Base-by-base conservation (phyloP, 805 yeast genomes). In the Candida michaelii region DNA sequence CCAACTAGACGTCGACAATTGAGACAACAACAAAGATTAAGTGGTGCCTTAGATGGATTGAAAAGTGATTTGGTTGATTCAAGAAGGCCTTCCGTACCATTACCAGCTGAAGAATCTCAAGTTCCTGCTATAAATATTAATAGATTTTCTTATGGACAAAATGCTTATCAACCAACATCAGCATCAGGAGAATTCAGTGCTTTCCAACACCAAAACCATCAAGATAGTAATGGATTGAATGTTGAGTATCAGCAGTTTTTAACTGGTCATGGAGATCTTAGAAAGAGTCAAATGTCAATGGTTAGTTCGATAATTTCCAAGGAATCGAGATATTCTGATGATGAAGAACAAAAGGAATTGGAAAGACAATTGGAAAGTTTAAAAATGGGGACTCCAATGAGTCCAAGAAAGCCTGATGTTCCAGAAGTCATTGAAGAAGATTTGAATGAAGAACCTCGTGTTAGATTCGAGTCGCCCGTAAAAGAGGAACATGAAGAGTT, bases 241-340 rank as follows among this genome's bases (percentile, higher is more conserved):
- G 52, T 43, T 14, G 68, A 66, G 29, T 62, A 60, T 40, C 60
- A 64, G 24, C 42, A 50, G 5, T 64, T 60, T 38, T 55, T 64
- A 36, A 46, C 46, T 29, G 46, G 44, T 2, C 23, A 45, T 16
- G 35, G 44, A 10, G 35, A 35, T 18, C n/a, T 30, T 16, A 55
- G 71, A 43, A 46, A 57, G 33, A 64, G 71, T 41, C 71, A 63
- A 33, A 44, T 66, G 18, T 69, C 74, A 9, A 70, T 66, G 58
- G 66, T 69, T 10, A 67, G 73, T 43, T 69, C 74, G 0, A 65
- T 70, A 37, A 58, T 70, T 23, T 66, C 72, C 5, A 69, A 65
- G 45, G 69, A 57, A 14, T 57, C 59, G 6, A 46, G 46, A 31
- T 53, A 56, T 34, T 55, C 59, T 9, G 69, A 65, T 10, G 53